Base-by-base conservation (phyloP, 129 eudicot species). In the Oenanthe sinensis region DNA sequence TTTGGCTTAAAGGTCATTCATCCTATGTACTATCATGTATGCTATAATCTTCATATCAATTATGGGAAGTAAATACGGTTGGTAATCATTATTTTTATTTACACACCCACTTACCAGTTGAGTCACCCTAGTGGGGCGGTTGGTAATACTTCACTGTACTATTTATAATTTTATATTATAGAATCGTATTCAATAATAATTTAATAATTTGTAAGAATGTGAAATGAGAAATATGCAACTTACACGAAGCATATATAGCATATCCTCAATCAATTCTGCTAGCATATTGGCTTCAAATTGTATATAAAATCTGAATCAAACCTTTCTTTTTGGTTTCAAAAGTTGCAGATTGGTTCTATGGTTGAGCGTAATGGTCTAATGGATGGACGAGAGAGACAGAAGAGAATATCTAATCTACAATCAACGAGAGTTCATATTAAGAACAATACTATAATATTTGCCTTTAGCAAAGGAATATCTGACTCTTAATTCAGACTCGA, bases 401-500 rank as follows among this genome's bases (percentile, higher is more conserved):
- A 80, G 86, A 45, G 40, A 87, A 87, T 85, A 85, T 85, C 77
- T 87, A 84, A 74, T 76, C 77, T 78, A 48, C 37, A 22, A 33
- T 68, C 45, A 46, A 22, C 1, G 79, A 81, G 77, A 79, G 39
- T 80, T 75, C 44, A 76, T 39, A 39, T 39, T 0, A 39, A 39
- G 42, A 52, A 84, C 80, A 84, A 82, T 80, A 33, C 36, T 33
- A 86, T 30, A 78, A 80, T 81, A 84, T 86, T 82, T 88, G 79
- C 60, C 74, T 76, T 55, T 54, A 89, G 84, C 90, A 73, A 89
- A 87, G 89, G 97, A 92, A 92, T 92, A 89, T 89, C 90, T 89
- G 79, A 76, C 77, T 84, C 85, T 85, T 81, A 87, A 83, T 91
- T 87, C 85, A 87, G 91, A 81, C 89, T 92, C 85, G 85, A 82